These are phyloP conservation scores for Phytophthora constricta DNA, from an alignment of 352 stramenopile species.

Conservation along the genomic window DNA sequence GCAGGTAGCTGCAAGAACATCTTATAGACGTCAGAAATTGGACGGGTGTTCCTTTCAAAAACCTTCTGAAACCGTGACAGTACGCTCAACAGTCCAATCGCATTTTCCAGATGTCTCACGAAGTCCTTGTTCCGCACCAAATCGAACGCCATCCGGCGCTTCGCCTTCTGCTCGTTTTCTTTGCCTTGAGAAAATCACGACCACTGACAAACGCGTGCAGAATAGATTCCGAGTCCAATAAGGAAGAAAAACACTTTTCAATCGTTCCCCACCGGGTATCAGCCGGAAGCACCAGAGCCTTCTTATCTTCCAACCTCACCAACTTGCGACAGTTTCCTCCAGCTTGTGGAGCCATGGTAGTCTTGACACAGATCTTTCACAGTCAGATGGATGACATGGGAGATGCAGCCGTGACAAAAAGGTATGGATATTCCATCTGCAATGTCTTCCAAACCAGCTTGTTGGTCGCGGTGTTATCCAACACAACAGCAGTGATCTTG, in stretches of 20 bases:
- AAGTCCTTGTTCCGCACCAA: neutral
- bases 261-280: constrained; percentile 16
- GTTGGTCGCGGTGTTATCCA: constrained; percentile 11
- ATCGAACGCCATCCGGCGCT: neutral
- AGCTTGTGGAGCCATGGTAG: neutral
- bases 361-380: neutral
- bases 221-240: neutral
- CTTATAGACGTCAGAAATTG: constrained; percentile 13
- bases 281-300: neutral
- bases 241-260: neutral
- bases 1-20: constrained; percentile 14
- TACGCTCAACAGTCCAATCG: neutral
- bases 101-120: neutral
- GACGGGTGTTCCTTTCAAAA: constrained; percentile 7
- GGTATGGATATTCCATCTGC: neutral
- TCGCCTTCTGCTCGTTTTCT: constrained; percentile 14
- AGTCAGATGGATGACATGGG: neutral
- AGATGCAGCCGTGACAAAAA: constrained; percentile 6
- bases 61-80: constrained; percentile 5
- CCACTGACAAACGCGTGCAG: constrained; percentile 4
- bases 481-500: constrained; percentile 7
- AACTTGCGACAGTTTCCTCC: neutral
- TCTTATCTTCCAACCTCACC: neutral
- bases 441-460: neutral
- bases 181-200: neutral